Conservation (phyloP, 2,329 filamentous ascomycete species). For the Trichoderma cornu-damae region DNA sequence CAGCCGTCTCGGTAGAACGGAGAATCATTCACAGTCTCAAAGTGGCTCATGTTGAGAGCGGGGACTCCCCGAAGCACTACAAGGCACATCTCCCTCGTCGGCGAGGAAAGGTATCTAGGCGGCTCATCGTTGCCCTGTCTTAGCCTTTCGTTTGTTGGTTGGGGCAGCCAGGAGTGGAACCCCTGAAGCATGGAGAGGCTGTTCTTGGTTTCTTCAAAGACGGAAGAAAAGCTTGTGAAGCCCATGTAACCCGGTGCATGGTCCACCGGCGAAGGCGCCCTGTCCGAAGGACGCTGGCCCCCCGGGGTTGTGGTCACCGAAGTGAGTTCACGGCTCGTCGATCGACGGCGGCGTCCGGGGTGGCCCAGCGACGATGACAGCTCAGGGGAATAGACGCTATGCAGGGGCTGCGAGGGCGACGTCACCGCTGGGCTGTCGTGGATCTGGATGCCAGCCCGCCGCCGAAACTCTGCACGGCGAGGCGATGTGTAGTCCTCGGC, state of each 20-base stretch:
- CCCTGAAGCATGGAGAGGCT: slow-evolving; percentile 35
- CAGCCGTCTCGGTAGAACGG: slow-evolving; percentile 29
- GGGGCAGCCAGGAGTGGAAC: slow-evolving; percentile 18
- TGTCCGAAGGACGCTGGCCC: not conserved
- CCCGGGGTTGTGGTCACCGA: slow-evolving; percentile 3
- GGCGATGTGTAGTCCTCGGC: slow-evolving; percentile 4
- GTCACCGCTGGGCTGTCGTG: not conserved
- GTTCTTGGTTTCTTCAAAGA: slow-evolving; percentile 40
- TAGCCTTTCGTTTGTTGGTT: not conserved
- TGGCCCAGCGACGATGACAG: not conserved
- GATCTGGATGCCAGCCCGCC: not conserved
- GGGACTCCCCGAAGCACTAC: slow-evolving; percentile 37
- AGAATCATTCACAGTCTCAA: slow-evolving; percentile 17
- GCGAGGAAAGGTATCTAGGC: slow-evolving; percentile 23
- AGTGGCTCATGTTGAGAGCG: slow-evolving; percentile 22
- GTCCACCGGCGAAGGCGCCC: slow-evolving; percentile 4
- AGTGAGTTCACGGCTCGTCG: not conserved
- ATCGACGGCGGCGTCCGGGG: not conserved
- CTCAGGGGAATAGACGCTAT: not conserved
- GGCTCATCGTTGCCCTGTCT: not conserved
- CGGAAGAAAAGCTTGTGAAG: slow-evolving; percentile 40
- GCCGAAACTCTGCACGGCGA: slow-evolving; percentile 9
- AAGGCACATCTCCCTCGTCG: slow-evolving; percentile 36
- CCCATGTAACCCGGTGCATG: slow-evolving; percentile 38
- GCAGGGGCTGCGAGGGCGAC: not conserved